Percentiles rank a stretch among this genome's conserved stretches.
phyloP scores from a whole-genome alignment of 805 yeast genomes.

The Yamadazyma takamatsuzukensis region DNA sequence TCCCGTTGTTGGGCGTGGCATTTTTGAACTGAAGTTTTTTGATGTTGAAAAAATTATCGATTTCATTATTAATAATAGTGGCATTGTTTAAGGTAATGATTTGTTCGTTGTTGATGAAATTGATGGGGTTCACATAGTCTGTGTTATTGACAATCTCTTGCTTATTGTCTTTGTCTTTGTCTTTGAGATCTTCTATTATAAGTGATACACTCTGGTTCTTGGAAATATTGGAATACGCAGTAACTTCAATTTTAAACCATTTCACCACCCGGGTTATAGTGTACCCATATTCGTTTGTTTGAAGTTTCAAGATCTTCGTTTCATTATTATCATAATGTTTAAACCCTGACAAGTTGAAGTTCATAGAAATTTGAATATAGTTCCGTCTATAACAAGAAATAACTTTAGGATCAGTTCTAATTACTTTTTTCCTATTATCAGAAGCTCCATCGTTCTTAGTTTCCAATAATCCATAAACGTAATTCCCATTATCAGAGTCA shows the following conservation, averaged over 20 bases:
- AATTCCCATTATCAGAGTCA: slow-evolving; percentile 37
- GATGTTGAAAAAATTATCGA: slow-evolving; percentile 30
- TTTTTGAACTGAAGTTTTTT: slow-evolving; percentile 46
- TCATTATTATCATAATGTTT: slow-evolving; percentile 12
- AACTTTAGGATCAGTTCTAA: slow-evolving; percentile 28
- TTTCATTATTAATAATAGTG: slow-evolving; percentile 16
- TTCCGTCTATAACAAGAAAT: slow-evolving; percentile 45
- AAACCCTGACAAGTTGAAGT: slow-evolving; percentile 26
- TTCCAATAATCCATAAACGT: slow-evolving; percentile 12
- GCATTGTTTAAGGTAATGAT: slow-evolving; percentile 25
- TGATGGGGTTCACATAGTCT: slow-evolving; percentile 18
- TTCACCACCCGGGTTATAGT: slow-evolving; percentile 34
- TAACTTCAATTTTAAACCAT: slow-evolving; percentile 34
- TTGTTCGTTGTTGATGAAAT: slow-evolving; percentile 19
- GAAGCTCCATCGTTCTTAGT: slow-evolving; percentile 1
- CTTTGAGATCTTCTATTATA: slow-evolving; percentile 18
- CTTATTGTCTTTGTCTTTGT: slow-evolving; percentile 8
- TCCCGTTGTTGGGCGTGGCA: slow-evolving; percentile 53
- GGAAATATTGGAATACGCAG: slow-evolving; percentile 32
- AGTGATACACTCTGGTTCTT: slow-evolving; percentile 28
- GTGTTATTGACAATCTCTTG: slow-evolving; percentile 9
- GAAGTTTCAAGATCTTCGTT: slow-evolving; percentile 26
- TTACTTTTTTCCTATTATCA: slow-evolving; percentile 7
- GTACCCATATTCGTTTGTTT: slow-evolving; percentile 34
- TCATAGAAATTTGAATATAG: slow-evolving; percentile 32